Base-by-base conservation (phyloP, 2,329 filamentous ascomycete genomes). In the Onygenales sp. region DNA sequence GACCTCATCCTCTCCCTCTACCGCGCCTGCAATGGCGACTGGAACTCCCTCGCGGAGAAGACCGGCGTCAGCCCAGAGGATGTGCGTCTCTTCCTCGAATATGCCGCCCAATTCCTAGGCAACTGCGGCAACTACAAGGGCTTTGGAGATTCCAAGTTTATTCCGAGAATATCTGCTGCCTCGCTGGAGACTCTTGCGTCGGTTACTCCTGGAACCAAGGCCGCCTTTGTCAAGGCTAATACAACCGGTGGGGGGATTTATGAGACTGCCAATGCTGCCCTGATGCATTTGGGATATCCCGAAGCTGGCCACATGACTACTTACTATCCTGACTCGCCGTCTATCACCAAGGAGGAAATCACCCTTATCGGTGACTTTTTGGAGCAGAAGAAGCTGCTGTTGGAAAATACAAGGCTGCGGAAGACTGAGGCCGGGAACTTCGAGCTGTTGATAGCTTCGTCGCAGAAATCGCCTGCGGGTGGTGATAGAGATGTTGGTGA, bases 81-180 rank as follows among this genome's bases (percentile, higher is more conserved):
- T 52, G 66, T 89, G 45, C 77, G 78, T 13, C 75, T 78, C 56
- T 91, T 91, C 72, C 75, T 92, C 39, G 82, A 90, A 67, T 93
- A 92, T 67, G 78, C 86, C 6, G 82, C 81, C 33, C 86, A 88
- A 69, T 90, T 93, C 68, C 75, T 93, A 2, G 86, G 86, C 44
- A 93, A 92, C 65, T 78, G 78, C 57, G 87, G 88, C 58, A 93
- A 93, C 70, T 93, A 92, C 74, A 92, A 92, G 74, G 86, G 86
- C 61, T 92, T 91, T 63, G 88, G 88, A 43, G 87, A 93, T 69
- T 81, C 85, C 62, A 93, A 93, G 67, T 91, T 93, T 65, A 79
- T 93, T 54, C 88, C 88, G 2, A 78, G 87, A 60, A 82, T 86
- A 63, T 75, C 78, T 6, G 78, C 83, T 59, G 78, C 80, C 54